phyloP scores from a whole-genome alignment of 129 eudicot genomes.

The Artemisia annua region DNA sequence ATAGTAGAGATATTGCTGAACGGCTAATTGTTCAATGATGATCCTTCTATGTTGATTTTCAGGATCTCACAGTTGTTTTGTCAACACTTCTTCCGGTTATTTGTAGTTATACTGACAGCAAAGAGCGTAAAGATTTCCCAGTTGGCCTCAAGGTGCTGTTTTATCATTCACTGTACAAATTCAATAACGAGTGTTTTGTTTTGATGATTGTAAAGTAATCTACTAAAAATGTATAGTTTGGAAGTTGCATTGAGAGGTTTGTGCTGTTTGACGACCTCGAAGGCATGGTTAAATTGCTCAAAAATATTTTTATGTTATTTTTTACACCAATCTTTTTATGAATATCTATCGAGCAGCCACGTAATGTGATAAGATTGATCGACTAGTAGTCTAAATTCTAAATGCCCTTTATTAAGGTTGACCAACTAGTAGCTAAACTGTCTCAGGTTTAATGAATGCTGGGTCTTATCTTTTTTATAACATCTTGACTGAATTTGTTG shows the following conservation, averaged over 20 bases:
- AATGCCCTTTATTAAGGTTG: not conserved
- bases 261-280: not conserved
- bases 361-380: not conserved
- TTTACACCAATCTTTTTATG: not conserved
- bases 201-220: not conserved
- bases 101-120: constrained; percentile 56
- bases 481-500: constrained; percentile 34
- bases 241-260: not conserved
- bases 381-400: not conserved
- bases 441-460: not conserved
- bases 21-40: constrained; percentile 11
- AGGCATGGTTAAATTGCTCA: not conserved
- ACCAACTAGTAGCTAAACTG: not conserved
- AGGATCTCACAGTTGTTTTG: constrained; percentile 85
- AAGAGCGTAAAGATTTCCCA: constrained; percentile 63
- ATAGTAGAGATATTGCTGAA: constrained; percentile 5
- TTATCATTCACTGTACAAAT: constrained; percentile 4
- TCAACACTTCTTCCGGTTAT: constrained; percentile 93
- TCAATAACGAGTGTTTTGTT: constrained; percentile 8
- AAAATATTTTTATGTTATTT: no score
- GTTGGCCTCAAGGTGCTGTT: constrained; percentile 79
- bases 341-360: not conserved
- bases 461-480: constrained; percentile 12
- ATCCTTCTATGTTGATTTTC: constrained; percentile 38
- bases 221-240: not conserved